Percentiles rank a stretch among this genome's conserved stretches.
Conservation (phyloP, 192 early-diverging fungal species). For the Oehlia diaphana region DNA sequence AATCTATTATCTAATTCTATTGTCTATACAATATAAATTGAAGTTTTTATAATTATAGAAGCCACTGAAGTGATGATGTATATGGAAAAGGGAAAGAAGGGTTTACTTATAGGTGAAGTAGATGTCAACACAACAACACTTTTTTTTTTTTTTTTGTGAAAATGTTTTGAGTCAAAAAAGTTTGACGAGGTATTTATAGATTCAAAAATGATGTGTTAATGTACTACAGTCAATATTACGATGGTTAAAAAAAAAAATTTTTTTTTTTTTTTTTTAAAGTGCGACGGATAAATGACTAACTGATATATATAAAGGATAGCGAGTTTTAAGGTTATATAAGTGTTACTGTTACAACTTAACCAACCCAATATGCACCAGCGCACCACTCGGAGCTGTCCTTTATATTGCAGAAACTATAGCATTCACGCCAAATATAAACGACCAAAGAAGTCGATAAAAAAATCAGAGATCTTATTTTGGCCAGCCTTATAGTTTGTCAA, state of each 20-base stretch:
- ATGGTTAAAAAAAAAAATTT: too few relatives aligned
- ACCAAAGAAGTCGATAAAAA: not conserved
- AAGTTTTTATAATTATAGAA: too few relatives aligned
- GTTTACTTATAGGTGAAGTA: too few relatives aligned
- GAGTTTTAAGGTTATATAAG: not conserved
- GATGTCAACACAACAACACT: too few relatives aligned
- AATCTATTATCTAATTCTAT: too few relatives aligned
- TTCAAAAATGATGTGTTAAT: not conserved
- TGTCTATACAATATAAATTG: too few relatives aligned
- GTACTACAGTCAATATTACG: too few relatives aligned
- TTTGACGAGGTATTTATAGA: not conserved
- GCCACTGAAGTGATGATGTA: too few relatives aligned
- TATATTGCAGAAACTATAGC: not conserved
- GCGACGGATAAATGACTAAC: not conserved
- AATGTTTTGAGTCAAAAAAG: not conserved
- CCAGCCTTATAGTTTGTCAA: not conserved
- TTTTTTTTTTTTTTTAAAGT: too few relatives aligned
- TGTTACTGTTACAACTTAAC: not conserved
- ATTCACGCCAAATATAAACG: not conserved
- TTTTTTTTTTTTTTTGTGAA: not conserved
- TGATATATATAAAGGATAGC: not conserved
- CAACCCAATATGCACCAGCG: not conserved
- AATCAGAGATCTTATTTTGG: not conserved
- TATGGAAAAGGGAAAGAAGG: too few relatives aligned
- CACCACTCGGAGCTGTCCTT: not conserved